These are phyloP conservation scores for Tetracladium marchalianum DNA, from an alignment of 495 filamentous ascomycete genomes.

Conservation along the genomic window DNA sequence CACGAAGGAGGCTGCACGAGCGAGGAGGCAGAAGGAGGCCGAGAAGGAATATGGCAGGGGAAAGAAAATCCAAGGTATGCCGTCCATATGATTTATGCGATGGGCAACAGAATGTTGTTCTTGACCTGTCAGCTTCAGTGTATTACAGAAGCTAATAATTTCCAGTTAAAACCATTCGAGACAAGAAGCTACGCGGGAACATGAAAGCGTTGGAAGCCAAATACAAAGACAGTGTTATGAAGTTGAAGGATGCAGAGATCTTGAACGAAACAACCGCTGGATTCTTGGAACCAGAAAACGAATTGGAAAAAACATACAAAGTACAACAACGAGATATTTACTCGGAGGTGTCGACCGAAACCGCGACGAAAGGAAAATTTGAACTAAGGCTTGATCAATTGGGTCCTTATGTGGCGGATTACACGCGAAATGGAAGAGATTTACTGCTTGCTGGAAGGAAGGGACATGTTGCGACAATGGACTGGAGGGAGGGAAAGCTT, in stretches of 20 bases:
- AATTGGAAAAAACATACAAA: constrained; percentile 85
- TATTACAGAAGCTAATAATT: neutral
- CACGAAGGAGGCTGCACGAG: constrained; percentile 31
- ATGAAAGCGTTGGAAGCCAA: constrained; percentile 68
- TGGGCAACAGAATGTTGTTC: neutral
- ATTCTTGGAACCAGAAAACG: constrained; percentile 79
- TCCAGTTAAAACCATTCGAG: constrained; percentile 41
- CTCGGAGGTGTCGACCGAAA: constrained; percentile 62
- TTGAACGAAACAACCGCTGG: constrained; percentile 80
- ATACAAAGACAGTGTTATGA: constrained; percentile 68
- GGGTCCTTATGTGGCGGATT: constrained; percentile 81
- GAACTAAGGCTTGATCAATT: constrained; percentile 74
- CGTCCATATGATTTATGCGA: neutral
- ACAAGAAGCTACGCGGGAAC: constrained; percentile 84
- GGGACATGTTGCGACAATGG: constrained; percentile 93
- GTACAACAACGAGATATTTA: constrained; percentile 83
- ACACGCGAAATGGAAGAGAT: constrained; percentile 78
- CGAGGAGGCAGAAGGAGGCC: constrained; percentile 47
- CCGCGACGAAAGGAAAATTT: constrained; percentile 76
- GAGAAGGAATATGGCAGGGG: constrained; percentile 78
- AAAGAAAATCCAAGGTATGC: constrained; percentile 41
- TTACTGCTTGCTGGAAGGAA: constrained; percentile 80
- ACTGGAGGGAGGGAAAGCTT: constrained; percentile 87
- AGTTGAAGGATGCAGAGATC: constrained; percentile 91
- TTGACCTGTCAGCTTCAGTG: neutral